Evolutionary conservation across 371 early-diverging fungal genomes (phyloP), one percentile per base, ranked within the genome.

Genomic region (Apophysomyces variabilis): DNA sequence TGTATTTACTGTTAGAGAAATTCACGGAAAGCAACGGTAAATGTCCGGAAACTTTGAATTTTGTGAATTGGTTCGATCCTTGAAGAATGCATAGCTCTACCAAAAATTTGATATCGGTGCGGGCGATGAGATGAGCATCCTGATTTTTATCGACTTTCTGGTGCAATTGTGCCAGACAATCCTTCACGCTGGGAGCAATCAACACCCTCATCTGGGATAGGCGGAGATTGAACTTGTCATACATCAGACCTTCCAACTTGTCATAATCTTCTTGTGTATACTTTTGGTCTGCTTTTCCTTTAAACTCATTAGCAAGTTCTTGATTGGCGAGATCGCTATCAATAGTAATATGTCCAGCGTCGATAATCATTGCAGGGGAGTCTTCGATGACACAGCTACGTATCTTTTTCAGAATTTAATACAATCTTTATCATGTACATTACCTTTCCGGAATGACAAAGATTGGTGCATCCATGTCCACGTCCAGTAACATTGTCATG

Each of bases 341-440:
- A 1, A 98, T 88, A 32, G 87, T 87, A 65, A 99, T 90, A 60
- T 94, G 95, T 58, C 99, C 96, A 7, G 91, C 88, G 71, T 96
- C 96, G 14, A 95, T 71, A 3, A 94, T 85, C 39, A 94, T 75
- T 1, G 88, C 80, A 37, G 85, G 71, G 4, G 88, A 73, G 63
- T 85, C 67, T 38, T 71, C 67, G 18, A 82, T 76, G 7, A 82
- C 79, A 60, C 84, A 80, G 13, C 76, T 68, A 68, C 21, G 67
- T 43, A 32, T 21, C 11, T 64, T 70, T 3, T 26, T 26, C 32
- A 47, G 21, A 18, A 35, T 7, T 57, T 32, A 4, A 65, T 43
- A 12, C n/a, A 1, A 58, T 1, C 4, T 11, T 58, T 12, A 0
- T 26, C 7, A 7, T 4, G 18, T 14, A n/a, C 7, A 9, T 68